phyloP scores from a whole-genome alignment of 768 basidiomycete genomes.

The Serendipita sp. region DNA sequence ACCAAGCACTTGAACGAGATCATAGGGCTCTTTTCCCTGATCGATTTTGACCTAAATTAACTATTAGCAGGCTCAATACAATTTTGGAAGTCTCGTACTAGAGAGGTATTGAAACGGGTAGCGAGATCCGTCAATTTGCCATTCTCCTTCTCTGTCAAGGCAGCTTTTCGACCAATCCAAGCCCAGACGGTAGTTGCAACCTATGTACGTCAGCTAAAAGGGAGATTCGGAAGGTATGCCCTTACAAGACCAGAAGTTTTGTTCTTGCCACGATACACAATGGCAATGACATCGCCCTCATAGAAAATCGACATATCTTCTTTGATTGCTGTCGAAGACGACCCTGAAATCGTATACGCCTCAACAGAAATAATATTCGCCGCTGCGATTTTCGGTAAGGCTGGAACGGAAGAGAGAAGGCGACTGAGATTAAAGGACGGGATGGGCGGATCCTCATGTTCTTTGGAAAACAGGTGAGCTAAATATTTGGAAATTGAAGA shows the following conservation, averaged over 20 bases:
- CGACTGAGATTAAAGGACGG: constrained; percentile 31
- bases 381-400: constrained; percentile 19
- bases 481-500: neutral
- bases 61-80: neutral
- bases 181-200: constrained; percentile 53
- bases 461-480: constrained; percentile 15
- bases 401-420: neutral
- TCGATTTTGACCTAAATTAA: constrained; percentile 15
- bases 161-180: constrained; percentile 49
- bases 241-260: constrained; percentile 40
- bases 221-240: neutral
- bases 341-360: constrained; percentile 41
- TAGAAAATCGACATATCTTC: constrained; percentile 44
- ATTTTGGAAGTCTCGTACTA: constrained; percentile 26
- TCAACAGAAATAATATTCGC: constrained; percentile 54
- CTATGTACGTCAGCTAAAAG: neutral
- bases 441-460: constrained; percentile 27
- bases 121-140: constrained; percentile 55
- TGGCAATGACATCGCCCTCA: constrained; percentile 50
- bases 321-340: constrained; percentile 29
- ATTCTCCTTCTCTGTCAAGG: constrained; percentile 41
- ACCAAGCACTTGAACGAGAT: constrained; percentile 48
- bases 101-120: constrained; percentile 49
- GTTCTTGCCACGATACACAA: constrained; percentile 55
- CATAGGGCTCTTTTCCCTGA: constrained; percentile 48